Base-by-base conservation (phyloP, 1,139 yeast genomes). In the Candida albicans region DNA sequence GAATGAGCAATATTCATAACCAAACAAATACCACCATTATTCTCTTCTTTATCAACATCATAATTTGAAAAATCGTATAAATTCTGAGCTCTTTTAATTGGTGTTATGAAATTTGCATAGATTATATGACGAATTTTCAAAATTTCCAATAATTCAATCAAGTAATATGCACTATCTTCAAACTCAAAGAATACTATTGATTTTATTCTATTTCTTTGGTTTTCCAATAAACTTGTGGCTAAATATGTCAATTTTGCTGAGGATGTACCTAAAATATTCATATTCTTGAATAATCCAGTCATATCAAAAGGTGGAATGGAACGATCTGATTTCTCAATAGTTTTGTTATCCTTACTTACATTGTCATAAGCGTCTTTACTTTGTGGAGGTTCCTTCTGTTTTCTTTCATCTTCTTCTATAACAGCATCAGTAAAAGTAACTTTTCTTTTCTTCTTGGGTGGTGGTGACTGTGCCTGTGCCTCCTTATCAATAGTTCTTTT, bases 1-100 rank as follows among this genome's bases (percentile, higher is more conserved):
- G 90, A 90, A 43, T 84, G 59, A 49, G 77, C 73, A 42, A 84
- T 64, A 55, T 84, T 89, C 90, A 84, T 84, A 1, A 84, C 66
- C 44, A 84, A 64, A 1, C 78, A 67, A 2, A 76, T 61, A 0
- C 84, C 82, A 8, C 78, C 81, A n/a, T 62, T 56, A 2, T 43
- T 37, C 14, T 55, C 81, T n/a, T 62, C 56, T 2, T 43, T 37
- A 14, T 55, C 57, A 38, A 59, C 53, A 24, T 65, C 62, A 54
- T 69, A 67, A 3, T 65, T 55, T 35, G 78, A 73, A 50, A 83
- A 84, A 8, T 74, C 73, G 0, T 77, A 64, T 33, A 84, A 61
- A 49, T 81, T 81, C 37, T 65, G 66, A 0, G 84, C 75, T 46
- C 90, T 62, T 50, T 79, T 73, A 1, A 64, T 52, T 2, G 79